A percentile compares a stretch with the other conserved stretches of the same genome.
These are phyloP conservation scores for Fusarium devonianum DNA, from an alignment of 2,329 filamentous ascomycete genomes.

Conservation along the genomic window DNA sequence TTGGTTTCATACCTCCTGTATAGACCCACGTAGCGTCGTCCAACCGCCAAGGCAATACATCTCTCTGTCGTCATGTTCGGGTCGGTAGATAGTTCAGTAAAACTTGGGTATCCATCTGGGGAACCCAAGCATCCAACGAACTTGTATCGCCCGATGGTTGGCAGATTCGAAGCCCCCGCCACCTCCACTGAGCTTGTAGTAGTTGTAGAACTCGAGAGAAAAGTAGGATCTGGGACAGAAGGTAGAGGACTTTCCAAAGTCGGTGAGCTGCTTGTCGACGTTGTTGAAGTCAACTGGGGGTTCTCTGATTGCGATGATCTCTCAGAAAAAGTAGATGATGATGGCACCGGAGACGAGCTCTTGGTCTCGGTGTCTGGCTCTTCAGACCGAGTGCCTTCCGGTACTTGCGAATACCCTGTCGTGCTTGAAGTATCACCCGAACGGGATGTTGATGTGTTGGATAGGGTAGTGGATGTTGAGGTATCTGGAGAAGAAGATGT, in stretches of 20 bases:
- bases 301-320: no score
- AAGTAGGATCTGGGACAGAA: not conserved
- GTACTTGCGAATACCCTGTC: no score
- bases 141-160: conserved; percentile 8
- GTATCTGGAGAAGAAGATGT: no score
- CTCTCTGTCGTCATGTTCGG: conserved; percentile 19
- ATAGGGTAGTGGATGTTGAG: no score
- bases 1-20: conserved; percentile 4
- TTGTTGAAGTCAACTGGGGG: no score
- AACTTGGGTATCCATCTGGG: conserved; percentile 21
- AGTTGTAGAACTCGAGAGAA: not conserved
- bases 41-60: conserved; percentile 6
- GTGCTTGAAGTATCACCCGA: no score
- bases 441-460: no score
- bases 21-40: conserved; percentile 14
- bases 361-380: no score
- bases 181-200: not conserved
- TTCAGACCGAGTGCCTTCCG: no score
- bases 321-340: no score
- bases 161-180: conserved; percentile 14
- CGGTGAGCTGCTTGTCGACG: no score
- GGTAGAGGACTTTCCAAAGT: not conserved
- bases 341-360: no score
- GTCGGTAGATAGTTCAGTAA: conserved; percentile 3
- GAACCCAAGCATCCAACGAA: conserved; percentile 25